A percentile compares a stretch with the other conserved stretches of the same genome.
Evolutionary conservation across 495 filamentous ascomycete species (phyloP).

Genomic region (Neurospora hispaniola): DNA sequence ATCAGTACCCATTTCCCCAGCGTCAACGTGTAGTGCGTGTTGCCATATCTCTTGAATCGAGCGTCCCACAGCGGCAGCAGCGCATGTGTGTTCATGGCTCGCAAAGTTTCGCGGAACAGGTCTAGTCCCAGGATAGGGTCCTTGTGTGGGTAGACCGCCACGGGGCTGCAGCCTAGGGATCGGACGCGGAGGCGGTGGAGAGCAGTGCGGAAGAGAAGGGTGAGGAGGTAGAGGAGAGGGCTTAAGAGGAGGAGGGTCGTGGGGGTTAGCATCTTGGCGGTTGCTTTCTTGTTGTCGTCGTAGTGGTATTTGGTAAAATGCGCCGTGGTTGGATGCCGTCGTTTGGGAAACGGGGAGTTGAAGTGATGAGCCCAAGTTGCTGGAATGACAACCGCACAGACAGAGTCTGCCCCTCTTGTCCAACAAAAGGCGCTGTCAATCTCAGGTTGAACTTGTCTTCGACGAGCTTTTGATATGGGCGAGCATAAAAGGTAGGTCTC

Average conservation of each 20-base stretch:
- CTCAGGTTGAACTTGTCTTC: background rate
- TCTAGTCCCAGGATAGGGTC: slow-evolving; percentile 36
- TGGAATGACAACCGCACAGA: too few relatives aligned
- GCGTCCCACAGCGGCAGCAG: slow-evolving; percentile 16
- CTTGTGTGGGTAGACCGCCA: slow-evolving; percentile 24
- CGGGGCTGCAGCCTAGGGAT: slow-evolving; percentile 10
- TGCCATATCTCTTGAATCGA: slow-evolving; percentile 15
- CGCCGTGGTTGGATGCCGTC: background rate
- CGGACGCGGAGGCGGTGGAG: slow-evolving; percentile 1
- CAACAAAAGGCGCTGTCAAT: background rate
- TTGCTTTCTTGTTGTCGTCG: background rate
- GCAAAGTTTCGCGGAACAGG: slow-evolving; percentile 18
- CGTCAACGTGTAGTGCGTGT: slow-evolving; percentile 21
- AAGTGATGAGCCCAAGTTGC: background rate
- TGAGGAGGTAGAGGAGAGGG: slow-evolving; percentile 3
- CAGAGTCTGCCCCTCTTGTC: too few relatives aligned
- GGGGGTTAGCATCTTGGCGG: background rate
- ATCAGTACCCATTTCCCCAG: slow-evolving; percentile 26
- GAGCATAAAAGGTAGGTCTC: background rate
- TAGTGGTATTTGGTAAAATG: background rate
- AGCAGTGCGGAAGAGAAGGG: slow-evolving; percentile 2
- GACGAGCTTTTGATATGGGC: background rate
- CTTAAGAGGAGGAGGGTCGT: background rate
- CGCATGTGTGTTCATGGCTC: slow-evolving; percentile 16
- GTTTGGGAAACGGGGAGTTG: background rate